Evolutionary conservation across 352 stramenopile genomes (phyloP).

Genomic region (Phytophthora sp.): DNA sequence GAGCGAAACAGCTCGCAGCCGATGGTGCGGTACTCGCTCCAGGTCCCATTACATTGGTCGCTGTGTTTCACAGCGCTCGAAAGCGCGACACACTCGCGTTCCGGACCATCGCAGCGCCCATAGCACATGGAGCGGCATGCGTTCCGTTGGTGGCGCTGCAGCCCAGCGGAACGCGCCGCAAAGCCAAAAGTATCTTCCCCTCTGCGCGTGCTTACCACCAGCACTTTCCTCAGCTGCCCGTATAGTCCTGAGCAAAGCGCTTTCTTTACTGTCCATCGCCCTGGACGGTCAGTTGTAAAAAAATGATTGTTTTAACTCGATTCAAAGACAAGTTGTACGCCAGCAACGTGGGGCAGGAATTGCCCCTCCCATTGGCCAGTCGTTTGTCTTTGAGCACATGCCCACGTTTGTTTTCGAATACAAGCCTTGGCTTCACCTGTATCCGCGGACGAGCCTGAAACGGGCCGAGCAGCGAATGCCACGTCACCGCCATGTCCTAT

Average conservation of each 20-base stretch:
- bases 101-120: too few species aligned
- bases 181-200: conserved; percentile 14
- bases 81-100: too few species aligned
- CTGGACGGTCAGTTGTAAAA: too few species aligned
- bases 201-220: conserved; percentile 31
- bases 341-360: conserved; percentile 13
- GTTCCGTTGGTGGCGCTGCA: neutral
- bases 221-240: conserved; percentile 9
- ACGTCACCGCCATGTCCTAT: conserved; percentile 22
- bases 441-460: conserved; percentile 3
- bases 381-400: too few species aligned
- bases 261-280: too few species aligned
- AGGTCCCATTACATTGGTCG: too few species aligned
- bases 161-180: conserved; percentile 26
- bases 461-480: conserved; percentile 3
- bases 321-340: conserved; percentile 28
- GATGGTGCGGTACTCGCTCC: too few species aligned
- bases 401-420: too few species aligned
- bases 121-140: neutral
- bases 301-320: too few species aligned
- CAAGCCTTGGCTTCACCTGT: conserved; percentile 21
- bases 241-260: too few species aligned
- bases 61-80: too few species aligned
- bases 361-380: conserved; percentile 9
- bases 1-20: conserved; percentile 16